Evolutionary conservation across 371 early-diverging fungal species (phyloP), one percentile per base, ranked within the genome.

Genomic region (Phascolomyces articulosus): DNA sequence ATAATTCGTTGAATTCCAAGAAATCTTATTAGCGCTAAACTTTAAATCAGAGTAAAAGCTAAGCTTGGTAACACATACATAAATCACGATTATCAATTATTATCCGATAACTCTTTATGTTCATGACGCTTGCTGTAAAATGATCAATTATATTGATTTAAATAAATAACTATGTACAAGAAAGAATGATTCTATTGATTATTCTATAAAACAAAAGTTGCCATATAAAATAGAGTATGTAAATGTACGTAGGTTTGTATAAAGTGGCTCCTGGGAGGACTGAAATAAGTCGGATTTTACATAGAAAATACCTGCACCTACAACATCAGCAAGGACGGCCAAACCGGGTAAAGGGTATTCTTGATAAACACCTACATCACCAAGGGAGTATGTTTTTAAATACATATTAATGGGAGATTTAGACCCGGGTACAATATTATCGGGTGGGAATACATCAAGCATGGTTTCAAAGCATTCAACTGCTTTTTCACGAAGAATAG

Each of bases 241-340:
- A 44, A 13, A 44, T 44, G 8, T n/a, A 4, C n/a, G 4, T 13
- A 44, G 4, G n/a, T 13, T 18, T 15, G 6, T 44, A 44, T 16
- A 18, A 18, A 44, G 13, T 38, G 44, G 44, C 16, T 44, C 44
- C 16, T 44, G 44, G 16, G 16, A 44, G 4, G 44, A 7, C 16
- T 44, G 44, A 13, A 44, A 44, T 15, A 18, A 44, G 16, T 44
- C 16, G 4, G 44, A 44, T 44, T 44, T 44, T 4, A 44, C 18
- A n/a, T 13, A 44, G 4, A 2, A 4, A 16, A 4, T 13, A 13
- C 44, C n/a, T 0, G 44, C 7, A n/a, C 15, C 23, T 7, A 51
- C 21, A 11, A 51, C 4, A 51, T 61, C 62, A 13, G 23, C 18
- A 15, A 61, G 13, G n/a, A 61, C 27, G 18, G 62, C 62, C 15